Conservation (phyloP, 768 basidiomycete genomes). For the Mycena venus region DNA sequence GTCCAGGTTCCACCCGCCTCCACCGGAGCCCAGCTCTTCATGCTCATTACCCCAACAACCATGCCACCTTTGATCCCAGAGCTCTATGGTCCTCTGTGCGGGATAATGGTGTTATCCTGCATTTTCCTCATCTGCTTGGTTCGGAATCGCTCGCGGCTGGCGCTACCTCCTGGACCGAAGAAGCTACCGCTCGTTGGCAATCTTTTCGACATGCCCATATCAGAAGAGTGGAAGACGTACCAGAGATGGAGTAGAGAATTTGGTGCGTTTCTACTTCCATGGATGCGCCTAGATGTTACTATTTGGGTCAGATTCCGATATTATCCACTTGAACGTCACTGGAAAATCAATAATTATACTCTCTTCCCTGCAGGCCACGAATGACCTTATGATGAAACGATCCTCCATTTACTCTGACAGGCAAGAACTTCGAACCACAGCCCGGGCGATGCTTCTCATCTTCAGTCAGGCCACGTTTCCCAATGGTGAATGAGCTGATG, state of each 20-base stretch:
- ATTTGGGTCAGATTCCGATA: background rate
- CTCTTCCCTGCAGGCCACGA: background rate
- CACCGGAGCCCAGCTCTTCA: too few species aligned
- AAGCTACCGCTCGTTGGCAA: constrained; percentile 60
- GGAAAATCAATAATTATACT: background rate
- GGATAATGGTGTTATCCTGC: background rate
- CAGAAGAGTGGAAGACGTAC: background rate
- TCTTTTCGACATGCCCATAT: constrained; percentile 54
- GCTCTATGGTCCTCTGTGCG: too few species aligned
- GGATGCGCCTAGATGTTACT: background rate
- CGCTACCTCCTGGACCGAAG: constrained; percentile 57
- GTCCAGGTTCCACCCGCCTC: too few species aligned
- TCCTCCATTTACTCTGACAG: background rate
- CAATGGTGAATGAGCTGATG: background rate
- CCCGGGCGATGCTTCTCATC: background rate
- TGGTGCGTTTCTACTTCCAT: background rate
- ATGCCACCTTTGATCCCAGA: too few species aligned
- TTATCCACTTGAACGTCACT: background rate
- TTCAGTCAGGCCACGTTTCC: background rate
- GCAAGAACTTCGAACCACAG: background rate
- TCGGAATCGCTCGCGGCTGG: constrained; percentile 26
- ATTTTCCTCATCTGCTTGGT: background rate
- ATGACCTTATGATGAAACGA: background rate
- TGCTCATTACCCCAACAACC: too few species aligned
- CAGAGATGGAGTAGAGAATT: background rate